Evolutionary conservation across 116 monocot species (phyloP), one percentile per base, ranked within the genome.

Genomic region (Phalaenopsis hybrid): DNA sequence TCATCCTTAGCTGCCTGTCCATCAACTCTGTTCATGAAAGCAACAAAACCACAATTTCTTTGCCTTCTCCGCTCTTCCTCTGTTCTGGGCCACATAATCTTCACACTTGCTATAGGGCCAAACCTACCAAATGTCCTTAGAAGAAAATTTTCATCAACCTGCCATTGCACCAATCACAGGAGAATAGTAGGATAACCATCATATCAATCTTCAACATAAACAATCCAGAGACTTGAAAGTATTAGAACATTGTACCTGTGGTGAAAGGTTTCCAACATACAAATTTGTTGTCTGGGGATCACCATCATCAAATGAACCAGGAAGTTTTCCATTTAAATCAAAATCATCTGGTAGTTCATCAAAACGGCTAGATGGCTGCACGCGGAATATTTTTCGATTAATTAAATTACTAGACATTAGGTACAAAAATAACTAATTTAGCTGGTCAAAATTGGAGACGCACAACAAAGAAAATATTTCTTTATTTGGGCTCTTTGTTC

Each of bases 131-230:
- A 99, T 48, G 99, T 99, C 85, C 99, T 92, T 63, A 99, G 59
- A n/a, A 99, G 94, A 89, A 99, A 99, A 86, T 95, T 99, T 79
- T 99, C 99, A 89, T 99, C 99, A 79, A 99, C 99, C 99, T 99
- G 79, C 67, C 28, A 88, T 72, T 12, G 33, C 25, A 28, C 31
- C 78, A 55, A 78, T 61, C 69, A 49, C 4, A 79, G 55, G 67
- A 49, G 46, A 45, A 48, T 11, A 77, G n/a, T 44, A 79, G 50
- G 11, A 34, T 18, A 81, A 84, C 8, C 6, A 20, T 45, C 37
- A 67, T 23, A 52, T 61, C 18, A 33, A 78, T 43, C 31, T 57
- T 45, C 25, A 69, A 44, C 43, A 69, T 34, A 21, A 76, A 34
- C 72, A 5, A 41, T 41, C 15, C 4, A 37, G 5, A 72, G 5